These are phyloP conservation scores for Hirschioporus abietinus DNA, from an alignment of 768 basidiomycete genomes.

Conservation along the genomic window DNA sequence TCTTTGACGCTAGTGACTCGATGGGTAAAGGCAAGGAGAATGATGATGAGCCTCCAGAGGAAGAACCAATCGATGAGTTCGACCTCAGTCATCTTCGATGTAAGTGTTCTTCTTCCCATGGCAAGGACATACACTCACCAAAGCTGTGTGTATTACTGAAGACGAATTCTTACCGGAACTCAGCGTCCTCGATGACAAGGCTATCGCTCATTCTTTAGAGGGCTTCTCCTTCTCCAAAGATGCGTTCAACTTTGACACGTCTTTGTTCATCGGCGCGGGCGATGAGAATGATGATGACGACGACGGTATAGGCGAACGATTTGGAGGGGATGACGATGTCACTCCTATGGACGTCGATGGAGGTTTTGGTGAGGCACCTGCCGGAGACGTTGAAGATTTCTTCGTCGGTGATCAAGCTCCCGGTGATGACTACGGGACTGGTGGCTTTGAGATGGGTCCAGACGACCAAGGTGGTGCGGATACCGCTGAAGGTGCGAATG, in stretches of 20 bases:
- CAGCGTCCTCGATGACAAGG: slow-evolving; percentile 54
- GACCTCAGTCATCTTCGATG: slow-evolving; percentile 60
- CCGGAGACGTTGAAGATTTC: slow-evolving; percentile 8
- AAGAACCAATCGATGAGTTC: slow-evolving; percentile 63
- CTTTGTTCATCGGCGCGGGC: slow-evolving; percentile 52
- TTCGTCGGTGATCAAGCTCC: slow-evolving; percentile 23
- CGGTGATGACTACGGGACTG: slow-evolving; percentile 18
- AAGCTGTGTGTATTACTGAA: slow-evolving; percentile 21
- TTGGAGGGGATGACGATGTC: slow-evolving; percentile 37
- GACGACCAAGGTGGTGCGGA: slow-evolving; percentile 14
- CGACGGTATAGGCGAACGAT: slow-evolving; percentile 24
- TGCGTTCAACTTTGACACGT: slow-evolving; percentile 52
- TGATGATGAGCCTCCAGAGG: slow-evolving; percentile 54
- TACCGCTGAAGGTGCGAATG: slow-evolving; percentile 40
- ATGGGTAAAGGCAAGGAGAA: slow-evolving; percentile 69
- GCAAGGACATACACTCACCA: slow-evolving; percentile 1
- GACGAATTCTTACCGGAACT: slow-evolving; percentile 73
- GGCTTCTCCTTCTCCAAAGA: slow-evolving; percentile 81
- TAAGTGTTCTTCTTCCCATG: slow-evolving; percentile 27
- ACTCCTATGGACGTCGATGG: slow-evolving; percentile 13
- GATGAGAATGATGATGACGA: slow-evolving; percentile 38
- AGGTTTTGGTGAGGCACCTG: slow-evolving; percentile 11
- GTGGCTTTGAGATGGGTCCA: slow-evolving; percentile 16
- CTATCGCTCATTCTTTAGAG: slow-evolving; percentile 76
- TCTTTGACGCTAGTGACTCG: slow-evolving; percentile 95